Evolutionary conservation across 1,284 basidiomycete genomes (phyloP), one percentile per base, ranked within the genome.

Genomic region (Clitocybe nebularis): DNA sequence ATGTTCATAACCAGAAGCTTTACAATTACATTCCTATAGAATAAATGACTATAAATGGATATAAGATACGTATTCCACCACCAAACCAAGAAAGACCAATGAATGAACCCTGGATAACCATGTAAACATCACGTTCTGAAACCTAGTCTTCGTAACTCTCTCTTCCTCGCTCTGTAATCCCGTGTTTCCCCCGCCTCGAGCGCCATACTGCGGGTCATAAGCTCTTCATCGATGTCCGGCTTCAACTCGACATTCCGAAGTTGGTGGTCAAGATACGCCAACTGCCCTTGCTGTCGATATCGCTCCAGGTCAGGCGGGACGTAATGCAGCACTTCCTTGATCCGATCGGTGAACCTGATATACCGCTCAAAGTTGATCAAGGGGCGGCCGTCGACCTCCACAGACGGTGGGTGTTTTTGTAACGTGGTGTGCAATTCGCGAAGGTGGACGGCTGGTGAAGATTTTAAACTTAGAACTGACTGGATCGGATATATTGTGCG

Each of bases 351-450:
- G 37, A 70, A 65, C 25, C 58, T 56, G 43, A 52, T 41, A 45
- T 68, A 71, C 23, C 69, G 66, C 34, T 60, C 49, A 43, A 71
- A 72, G 53, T 73, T 72, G 55, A 75, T 67, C 39, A 72, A 48
- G 1, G 57, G 50, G n/a, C 51, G 54, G 11, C 61, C 61, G 25
- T 66, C 60, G 10, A 56, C 40, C 21, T 63, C 41, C 11, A 66
- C 38, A 1, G 47, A 55, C 9, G 53, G 37, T 8, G 59, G 56
- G 41, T 63, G 48, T 36, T 52, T 49, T 41, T 58, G 48, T 26
- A 68, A 56, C 29, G 62, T 54, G 6, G 48, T 46, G 30, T 58
- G 44, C 1, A 73, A 49, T 39, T 69, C 65, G 22, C 60, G 64
- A 5, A 74, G 52, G 44, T 74, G 72, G 3, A 68, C 61, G 28